These are phyloP conservation scores for Exophiala sp. DNA, from an alignment of 2,329 filamentous ascomycete genomes.

Conservation along the genomic window DNA sequence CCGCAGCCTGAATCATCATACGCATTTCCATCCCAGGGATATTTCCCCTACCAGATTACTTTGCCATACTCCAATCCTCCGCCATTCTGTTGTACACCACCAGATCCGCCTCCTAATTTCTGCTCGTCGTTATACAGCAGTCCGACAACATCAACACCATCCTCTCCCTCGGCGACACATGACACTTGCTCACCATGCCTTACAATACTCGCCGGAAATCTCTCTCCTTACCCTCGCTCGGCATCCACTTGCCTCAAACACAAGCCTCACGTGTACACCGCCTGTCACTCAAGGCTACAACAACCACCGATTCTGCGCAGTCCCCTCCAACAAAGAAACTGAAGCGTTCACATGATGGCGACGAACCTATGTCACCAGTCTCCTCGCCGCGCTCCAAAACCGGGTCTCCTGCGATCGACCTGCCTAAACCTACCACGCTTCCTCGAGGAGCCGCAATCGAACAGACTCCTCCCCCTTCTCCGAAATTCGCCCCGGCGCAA, in stretches of 20 bases:
- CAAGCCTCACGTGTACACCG: slow-evolving; percentile 52
- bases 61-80: slow-evolving; percentile 11
- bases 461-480: slow-evolving; percentile 77
- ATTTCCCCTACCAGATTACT: slow-evolving; percentile 12
- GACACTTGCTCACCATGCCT: slow-evolving; percentile 59
- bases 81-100: slow-evolving; percentile 18
- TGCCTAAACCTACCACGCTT: slow-evolving; percentile 34
- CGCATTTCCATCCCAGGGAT: slow-evolving; percentile 4
- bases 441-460: slow-evolving; percentile 41
- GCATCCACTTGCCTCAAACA: slow-evolving; percentile 71
- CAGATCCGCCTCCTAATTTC: slow-evolving; percentile 9
- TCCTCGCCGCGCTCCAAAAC: slow-evolving; percentile 34
- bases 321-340: slow-evolving; percentile 62
- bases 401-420: slow-evolving; percentile 41
- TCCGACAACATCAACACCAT: slow-evolving; percentile 15
- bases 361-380: slow-evolving; percentile 31
- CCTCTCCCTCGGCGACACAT: slow-evolving; percentile 17
- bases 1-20: slow-evolving; percentile 26
- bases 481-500: slow-evolving; percentile 42
- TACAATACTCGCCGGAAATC: slow-evolving; percentile 98
- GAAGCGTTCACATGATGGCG: slow-evolving; percentile 69
- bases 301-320: slow-evolving; percentile 53
- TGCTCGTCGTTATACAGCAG: slow-evolving; percentile 25
- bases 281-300: slow-evolving; percentile 60
- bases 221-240: slow-evolving; percentile 84